These are phyloP conservation scores for Erythrophleum ivorense DNA, from an alignment of 331 rosid genomes.

Conservation along the genomic window DNA sequence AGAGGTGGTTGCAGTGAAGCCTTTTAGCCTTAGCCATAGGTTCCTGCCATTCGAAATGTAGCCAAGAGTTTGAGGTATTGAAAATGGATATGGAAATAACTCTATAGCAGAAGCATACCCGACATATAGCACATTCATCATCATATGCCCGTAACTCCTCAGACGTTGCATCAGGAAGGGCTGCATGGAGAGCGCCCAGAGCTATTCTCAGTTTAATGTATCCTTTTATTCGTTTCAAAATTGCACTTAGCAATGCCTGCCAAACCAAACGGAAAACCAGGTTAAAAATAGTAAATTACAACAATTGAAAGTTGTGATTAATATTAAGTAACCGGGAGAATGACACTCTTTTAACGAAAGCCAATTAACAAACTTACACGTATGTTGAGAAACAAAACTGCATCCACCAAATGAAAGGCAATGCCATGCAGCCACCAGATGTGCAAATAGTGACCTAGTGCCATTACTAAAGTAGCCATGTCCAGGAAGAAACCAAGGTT, in stretches of 20 bases:
- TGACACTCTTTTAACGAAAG: too few relatives aligned
- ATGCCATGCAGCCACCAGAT: slow-evolving; percentile 98
- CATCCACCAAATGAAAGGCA: slow-evolving; percentile 93
- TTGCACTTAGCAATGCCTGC: slow-evolving; percentile 94
- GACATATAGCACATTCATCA: slow-evolving; percentile 95
- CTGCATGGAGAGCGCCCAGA: slow-evolving; percentile 91
- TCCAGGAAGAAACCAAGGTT: slow-evolving; percentile 85
- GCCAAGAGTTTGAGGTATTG: too few relatives aligned
- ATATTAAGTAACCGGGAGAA: too few relatives aligned
- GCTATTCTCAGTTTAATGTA: slow-evolving; percentile 80
- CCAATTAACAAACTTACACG: too few relatives aligned
- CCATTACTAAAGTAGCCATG: slow-evolving; percentile 91
- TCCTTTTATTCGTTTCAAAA: slow-evolving; percentile 75
- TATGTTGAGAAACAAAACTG: slow-evolving; percentile 81
- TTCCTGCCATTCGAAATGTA: slow-evolving; percentile 64
- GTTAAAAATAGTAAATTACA: slow-evolving; percentile 26
- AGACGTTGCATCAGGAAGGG: slow-evolving; percentile 89
- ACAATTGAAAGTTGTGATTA: too few relatives aligned
- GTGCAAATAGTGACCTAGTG: slow-evolving; percentile 90
- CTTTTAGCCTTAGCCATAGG: slow-evolving; percentile 96
- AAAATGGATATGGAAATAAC: slow-evolving; percentile 37
- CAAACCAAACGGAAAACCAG: slow-evolving; percentile 34
- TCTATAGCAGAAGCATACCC: slow-evolving; percentile 61
- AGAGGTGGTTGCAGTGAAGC: slow-evolving; percentile 87
- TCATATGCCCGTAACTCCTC: slow-evolving; percentile 86